A percentile compares a stretch with the other conserved stretches of the same genome.
Conservation (phyloP, 306 rosid species). For the Vigna mungo region DNA sequence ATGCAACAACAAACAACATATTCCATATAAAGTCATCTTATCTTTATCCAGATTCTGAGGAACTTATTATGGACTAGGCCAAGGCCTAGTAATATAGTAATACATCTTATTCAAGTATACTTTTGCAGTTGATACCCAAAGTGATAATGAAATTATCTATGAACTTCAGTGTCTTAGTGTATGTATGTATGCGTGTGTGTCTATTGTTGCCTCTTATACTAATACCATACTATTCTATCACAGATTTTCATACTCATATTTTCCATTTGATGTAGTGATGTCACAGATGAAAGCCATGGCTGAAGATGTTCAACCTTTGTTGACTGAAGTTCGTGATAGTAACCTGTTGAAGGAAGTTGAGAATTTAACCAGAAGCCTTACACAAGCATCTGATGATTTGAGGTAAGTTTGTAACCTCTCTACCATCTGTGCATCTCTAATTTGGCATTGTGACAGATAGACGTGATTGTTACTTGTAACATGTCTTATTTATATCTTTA, state of each 20-base stretch:
- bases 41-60: conserved; percentile 10
- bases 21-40: neutral
- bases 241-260: conserved; percentile 62
- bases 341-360: conserved; percentile 85
- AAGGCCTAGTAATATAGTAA: neutral
- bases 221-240: conserved; percentile 7
- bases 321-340: conserved; percentile 85
- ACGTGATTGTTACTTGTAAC: conserved; percentile 15
- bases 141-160: neutral
- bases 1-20: neutral
- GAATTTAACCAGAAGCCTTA: conserved; percentile 73
- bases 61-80: conserved; percentile 12
- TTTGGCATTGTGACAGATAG: neutral
- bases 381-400: conserved; percentile 80
- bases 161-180: neutral
- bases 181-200: neutral
- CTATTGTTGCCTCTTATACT: conserved; percentile 19
- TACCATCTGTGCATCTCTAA: conserved; percentile 2
- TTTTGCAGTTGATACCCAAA: conserved; percentile 1
- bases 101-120: neutral
- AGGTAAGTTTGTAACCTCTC: conserved; percentile 62
- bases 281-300: conserved; percentile 97
- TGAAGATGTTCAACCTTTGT: conserved; percentile 92
- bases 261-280: conserved; percentile 79
- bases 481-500: neutral